A percentile compares a stretch with the other conserved stretches of the same genome.
Evolutionary conservation across 1,284 basidiomycete species (phyloP).

Genomic region (Butyriboletus regius): DNA sequence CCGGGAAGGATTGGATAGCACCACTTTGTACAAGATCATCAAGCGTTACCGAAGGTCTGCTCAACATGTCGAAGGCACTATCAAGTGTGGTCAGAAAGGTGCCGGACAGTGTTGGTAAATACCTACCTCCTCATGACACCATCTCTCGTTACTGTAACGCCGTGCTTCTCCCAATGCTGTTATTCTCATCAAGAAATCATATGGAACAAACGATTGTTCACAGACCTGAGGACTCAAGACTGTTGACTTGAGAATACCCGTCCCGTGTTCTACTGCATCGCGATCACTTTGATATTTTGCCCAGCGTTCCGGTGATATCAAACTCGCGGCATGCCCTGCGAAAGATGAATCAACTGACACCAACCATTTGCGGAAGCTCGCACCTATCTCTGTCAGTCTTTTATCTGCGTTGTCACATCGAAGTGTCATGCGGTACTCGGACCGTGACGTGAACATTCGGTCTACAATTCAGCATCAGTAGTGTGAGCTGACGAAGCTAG

Average conservation of each 20-base stretch:
- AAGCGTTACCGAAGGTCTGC: slow-evolving; percentile 54
- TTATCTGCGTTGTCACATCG: slow-evolving; percentile 83
- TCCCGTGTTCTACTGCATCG: slow-evolving; percentile 46
- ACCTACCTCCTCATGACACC: slow-evolving; percentile 55
- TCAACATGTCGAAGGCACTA: slow-evolving; percentile 70
- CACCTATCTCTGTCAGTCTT: slow-evolving; percentile 70
- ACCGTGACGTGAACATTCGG: slow-evolving; percentile 87
- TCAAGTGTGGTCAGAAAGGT: neutral
- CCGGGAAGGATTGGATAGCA: slow-evolving; percentile 51
- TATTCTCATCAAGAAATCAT: neutral
- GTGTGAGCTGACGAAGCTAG: neutral
- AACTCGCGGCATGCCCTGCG: slow-evolving; percentile 48
- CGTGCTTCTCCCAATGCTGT: slow-evolving; percentile 54
- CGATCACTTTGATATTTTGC: slow-evolving; percentile 42
- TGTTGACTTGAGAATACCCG: slow-evolving; percentile 43
- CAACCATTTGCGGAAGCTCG: neutral
- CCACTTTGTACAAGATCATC: slow-evolving; percentile 35
- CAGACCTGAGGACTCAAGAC: slow-evolving; percentile 56
- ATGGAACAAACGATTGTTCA: neutral
- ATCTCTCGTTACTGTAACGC: slow-evolving; percentile 52
- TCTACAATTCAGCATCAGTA: slow-evolving; percentile 42
- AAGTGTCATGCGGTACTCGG: slow-evolving; percentile 81
- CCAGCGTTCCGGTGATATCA: slow-evolving; percentile 65
- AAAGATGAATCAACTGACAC: slow-evolving; percentile 1
- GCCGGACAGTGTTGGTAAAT: neutral